Percentiles rank a stretch among this genome's conserved stretches.
phyloP scores from a whole-genome alignment of 2,329 filamentous ascomycete species.

The Coleophoma eucalyptorum region DNA sequence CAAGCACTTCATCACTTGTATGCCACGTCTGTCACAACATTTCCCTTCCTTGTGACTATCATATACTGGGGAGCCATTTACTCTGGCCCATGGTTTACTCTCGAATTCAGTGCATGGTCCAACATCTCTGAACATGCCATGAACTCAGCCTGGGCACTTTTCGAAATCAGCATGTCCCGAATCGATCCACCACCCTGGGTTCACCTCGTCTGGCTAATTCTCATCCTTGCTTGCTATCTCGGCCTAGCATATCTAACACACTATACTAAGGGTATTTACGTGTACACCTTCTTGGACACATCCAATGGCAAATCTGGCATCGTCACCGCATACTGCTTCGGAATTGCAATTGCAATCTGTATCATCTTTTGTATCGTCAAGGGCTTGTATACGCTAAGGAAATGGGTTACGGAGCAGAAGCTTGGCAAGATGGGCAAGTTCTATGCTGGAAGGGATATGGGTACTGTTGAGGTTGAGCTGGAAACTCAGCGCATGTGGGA shows the following conservation, averaged over 20 bases:
- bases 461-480: constrained; percentile 17
- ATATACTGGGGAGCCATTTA: constrained; percentile 68
- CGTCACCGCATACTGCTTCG: constrained; percentile 21
- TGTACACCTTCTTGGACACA: constrained; percentile 75
- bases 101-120: constrained; percentile 52
- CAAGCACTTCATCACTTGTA: constrained; percentile 62
- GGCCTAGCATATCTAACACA: constrained; percentile 70
- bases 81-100: constrained; percentile 43
- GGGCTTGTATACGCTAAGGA: constrained; percentile 9
- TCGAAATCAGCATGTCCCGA: constrained; percentile 68
- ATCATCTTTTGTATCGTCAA: constrained; percentile 19
- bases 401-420: constrained; percentile 36
- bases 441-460: constrained; percentile 18
- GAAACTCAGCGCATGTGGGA: constrained; percentile 21
- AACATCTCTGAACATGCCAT: constrained; percentile 73
- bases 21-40: constrained; percentile 60
- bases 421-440: constrained; percentile 35
- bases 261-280: constrained; percentile 68
- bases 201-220: constrained; percentile 62
- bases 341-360: constrained; percentile 20
- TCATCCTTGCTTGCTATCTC: constrained; percentile 71
- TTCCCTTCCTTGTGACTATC: constrained; percentile 65
- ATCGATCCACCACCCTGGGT: constrained; percentile 60
- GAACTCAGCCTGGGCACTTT: constrained; percentile 70
- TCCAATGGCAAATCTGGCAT: constrained; percentile 8